Conservation (phyloP, 139 green algal genomes). For the Raphidocelis subcapitata region DNA sequence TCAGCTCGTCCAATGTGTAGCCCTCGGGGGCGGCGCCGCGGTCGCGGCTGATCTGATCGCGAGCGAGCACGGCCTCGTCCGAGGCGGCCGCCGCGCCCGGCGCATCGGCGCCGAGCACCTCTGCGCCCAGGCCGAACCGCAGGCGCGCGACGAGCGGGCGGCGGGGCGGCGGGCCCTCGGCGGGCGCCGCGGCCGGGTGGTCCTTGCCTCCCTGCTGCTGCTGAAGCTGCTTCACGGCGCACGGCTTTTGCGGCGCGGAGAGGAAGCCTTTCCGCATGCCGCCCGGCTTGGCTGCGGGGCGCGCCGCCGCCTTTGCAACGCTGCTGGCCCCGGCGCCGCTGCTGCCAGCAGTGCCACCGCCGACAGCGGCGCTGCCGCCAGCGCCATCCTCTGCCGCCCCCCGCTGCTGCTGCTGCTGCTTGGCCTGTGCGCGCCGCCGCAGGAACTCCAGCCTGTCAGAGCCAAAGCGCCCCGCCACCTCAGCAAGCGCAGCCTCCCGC, state of each 20-base stretch:
- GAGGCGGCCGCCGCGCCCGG: slow-evolving; percentile 7
- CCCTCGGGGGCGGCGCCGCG: slow-evolving; percentile 26
- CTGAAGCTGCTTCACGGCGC: not conserved
- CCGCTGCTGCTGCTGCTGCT: no score
- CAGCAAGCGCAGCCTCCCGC: slow-evolving; percentile 24
- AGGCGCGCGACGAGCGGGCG: slow-evolving; percentile 38
- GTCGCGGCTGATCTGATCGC: slow-evolving; percentile 35
- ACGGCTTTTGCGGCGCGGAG: no score
- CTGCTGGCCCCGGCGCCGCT: no score
- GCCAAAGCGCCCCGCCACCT: slow-evolving; percentile 28
- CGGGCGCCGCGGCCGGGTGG: not conserved
- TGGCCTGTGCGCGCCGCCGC: not conserved
- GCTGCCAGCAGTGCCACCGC: no score
- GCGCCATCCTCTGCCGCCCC: no score
- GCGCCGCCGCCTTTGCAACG: no score
- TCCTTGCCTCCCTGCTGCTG: not conserved
- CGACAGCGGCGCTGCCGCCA: no score
- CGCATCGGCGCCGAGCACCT: slow-evolving; percentile 31
- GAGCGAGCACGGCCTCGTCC: slow-evolving; percentile 33
- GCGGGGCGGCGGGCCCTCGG: slow-evolving; percentile 22
- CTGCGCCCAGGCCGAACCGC: slow-evolving; percentile 34
- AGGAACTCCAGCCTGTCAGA: slow-evolving; percentile 30
- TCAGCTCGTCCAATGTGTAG: slow-evolving; percentile 59
- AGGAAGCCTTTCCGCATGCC: no score
- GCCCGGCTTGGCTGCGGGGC: no score